Evolutionary conservation across 345 rosid species (phyloP).

Genomic region (Viola odorata): DNA sequence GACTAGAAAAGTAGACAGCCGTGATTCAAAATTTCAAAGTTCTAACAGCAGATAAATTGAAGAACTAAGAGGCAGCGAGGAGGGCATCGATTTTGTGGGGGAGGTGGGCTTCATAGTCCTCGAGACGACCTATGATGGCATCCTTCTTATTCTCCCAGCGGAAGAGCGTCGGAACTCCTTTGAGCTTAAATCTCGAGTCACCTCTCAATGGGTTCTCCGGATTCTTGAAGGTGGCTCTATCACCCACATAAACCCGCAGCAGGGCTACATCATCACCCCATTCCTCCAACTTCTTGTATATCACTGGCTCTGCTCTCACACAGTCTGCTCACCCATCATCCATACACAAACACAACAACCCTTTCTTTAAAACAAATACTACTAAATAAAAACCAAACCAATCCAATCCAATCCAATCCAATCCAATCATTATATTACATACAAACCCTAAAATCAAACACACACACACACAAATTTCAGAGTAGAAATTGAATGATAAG

Average conservation of each 20-base stretch:
- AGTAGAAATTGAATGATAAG: too few species aligned
- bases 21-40: too few species aligned
- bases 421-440: too few species aligned
- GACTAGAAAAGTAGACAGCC: too few species aligned
- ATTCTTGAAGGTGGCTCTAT: slow-evolving; percentile 78
- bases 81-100: slow-evolving; percentile 54
- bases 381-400: too few species aligned
- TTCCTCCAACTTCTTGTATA: slow-evolving; percentile 63
- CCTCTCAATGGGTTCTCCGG: slow-evolving; percentile 68
- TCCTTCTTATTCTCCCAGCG: slow-evolving; percentile 70
- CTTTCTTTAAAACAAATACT: too few species aligned
- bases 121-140: slow-evolving; percentile 50
- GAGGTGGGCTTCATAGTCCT: slow-evolving; percentile 78
- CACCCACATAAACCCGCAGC: slow-evolving; percentile 75
- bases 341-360: neutral
- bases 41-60: too few species aligned
- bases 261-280: slow-evolving; percentile 49
- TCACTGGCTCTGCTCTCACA: slow-evolving; percentile 91
- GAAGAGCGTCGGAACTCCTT: slow-evolving; percentile 75
- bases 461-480: too few species aligned
- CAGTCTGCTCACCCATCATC: slow-evolving; percentile 38
- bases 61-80: slow-evolving; percentile 29
- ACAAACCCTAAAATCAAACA: neutral
- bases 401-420: too few species aligned
- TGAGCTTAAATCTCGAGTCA: slow-evolving; percentile 65